Percentiles rank a stretch among this genome's conserved stretches.
These are phyloP conservation scores for Phialophora chinensis DNA, from an alignment of 2,329 filamentous ascomycete species.

Conservation along the genomic window DNA sequence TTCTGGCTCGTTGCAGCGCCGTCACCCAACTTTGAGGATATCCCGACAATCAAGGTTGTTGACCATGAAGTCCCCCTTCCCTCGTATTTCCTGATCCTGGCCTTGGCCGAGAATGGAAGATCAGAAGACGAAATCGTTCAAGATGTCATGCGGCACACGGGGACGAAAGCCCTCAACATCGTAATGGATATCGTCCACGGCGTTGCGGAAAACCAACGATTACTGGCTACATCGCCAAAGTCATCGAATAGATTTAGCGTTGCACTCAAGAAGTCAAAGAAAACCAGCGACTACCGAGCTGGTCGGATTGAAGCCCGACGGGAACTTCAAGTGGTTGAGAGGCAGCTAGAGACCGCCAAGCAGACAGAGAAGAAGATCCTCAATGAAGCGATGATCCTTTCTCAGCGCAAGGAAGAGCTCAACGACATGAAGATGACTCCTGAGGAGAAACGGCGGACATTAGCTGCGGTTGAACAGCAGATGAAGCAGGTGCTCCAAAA, in stretches of 20 bases:
- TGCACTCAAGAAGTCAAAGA: slow-evolving; percentile 20
- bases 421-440: slow-evolving; percentile 19
- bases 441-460: slow-evolving; percentile 19
- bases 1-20: slow-evolving; percentile 30
- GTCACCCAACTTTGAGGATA: slow-evolving; percentile 27
- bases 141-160: slow-evolving; percentile 23
- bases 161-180: slow-evolving; percentile 17
- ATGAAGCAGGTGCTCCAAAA: slow-evolving; percentile 29
- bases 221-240: slow-evolving; percentile 12
- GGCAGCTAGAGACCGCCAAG: slow-evolving; percentile 20
- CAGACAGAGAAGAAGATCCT: slow-evolving; percentile 30
- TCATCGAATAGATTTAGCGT: slow-evolving; percentile 25
- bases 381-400: slow-evolving; percentile 22
- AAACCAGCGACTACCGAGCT: slow-evolving; percentile 23
- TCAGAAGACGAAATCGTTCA: slow-evolving; percentile 21
- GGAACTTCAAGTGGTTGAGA: slow-evolving; percentile 21
- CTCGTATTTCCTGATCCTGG: slow-evolving; percentile 31
- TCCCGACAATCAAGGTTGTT: slow-evolving; percentile 32
- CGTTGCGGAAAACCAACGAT: slow-evolving; percentile 30
- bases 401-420: slow-evolving; percentile 25
- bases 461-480: slow-evolving; percentile 25
- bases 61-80: slow-evolving; percentile 30
- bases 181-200: slow-evolving; percentile 27
- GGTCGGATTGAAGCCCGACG: slow-evolving; percentile 19
- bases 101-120: slow-evolving; percentile 23